Evolutionary conservation across 106 monocot genomes (phyloP), one percentile per base, ranked within the genome.

Genomic region (Alisma plantagoaquatica): DNA sequence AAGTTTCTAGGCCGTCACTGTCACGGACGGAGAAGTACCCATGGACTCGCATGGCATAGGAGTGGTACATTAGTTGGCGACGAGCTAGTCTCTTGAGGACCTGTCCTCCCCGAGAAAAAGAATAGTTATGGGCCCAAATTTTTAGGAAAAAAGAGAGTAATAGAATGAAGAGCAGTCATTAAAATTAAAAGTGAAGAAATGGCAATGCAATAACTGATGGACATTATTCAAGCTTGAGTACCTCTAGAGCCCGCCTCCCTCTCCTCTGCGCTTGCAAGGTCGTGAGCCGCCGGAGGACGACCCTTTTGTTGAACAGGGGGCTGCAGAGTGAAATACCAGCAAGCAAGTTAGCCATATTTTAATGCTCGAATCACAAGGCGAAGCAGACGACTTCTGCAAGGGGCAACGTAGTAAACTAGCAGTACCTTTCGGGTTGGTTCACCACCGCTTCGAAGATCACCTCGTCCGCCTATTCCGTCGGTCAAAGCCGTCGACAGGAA

Each of bases 1-100:
- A 98, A 0, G 63, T 33, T 12, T 67, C 57, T 24, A 27, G 27
- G 11, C 75, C 68, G 8, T 57, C 68, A n/a, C 25, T 56, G n/a
- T 24, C 46, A 3, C 65, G 61, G 20, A 69, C 55, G 63, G 58
- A 67, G 3, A 85, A 63, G 54, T 82, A 98, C 4, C 96, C 96
- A 65, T 98, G 73, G 26, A 98, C 89, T 78, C 89, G 84, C 77
- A 85, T 84, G 2, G 96, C 78, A 41, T 98, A 98, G 2, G 81
- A 78, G 53, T 85, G 81, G 51, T 98, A 98, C 89, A 98, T 84
- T 45, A 98, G 62, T 60, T 65, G 81, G 1, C 76, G 77, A 17
- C 81, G 69, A 43, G 70, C 75, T 23, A 98, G 84, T 63, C 72
- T 89, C 81, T 89, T 81, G 43, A 98, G 31, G 21, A 98, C 89